These are phyloP conservation scores for Saturnispora bothae DNA, from an alignment of 805 yeast species.

Conservation along the genomic window DNA sequence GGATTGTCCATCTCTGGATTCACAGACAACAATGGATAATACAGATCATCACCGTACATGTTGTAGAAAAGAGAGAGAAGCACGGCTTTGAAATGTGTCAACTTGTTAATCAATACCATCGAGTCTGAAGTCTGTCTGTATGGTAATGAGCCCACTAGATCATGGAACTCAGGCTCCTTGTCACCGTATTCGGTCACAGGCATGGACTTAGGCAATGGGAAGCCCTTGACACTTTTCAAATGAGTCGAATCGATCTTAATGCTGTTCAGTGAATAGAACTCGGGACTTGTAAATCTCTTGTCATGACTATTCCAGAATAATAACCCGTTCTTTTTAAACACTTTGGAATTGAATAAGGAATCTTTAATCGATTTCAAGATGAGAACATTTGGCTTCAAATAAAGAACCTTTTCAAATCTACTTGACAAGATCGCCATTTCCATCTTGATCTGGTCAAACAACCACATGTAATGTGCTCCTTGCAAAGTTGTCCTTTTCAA, in stretches of 20 bases:
- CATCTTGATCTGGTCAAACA: slow-evolving; percentile 30
- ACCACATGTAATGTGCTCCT: slow-evolving; percentile 30
- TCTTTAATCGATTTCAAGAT: slow-evolving; percentile 31
- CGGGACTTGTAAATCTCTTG: slow-evolving; percentile 67
- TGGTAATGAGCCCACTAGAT: slow-evolving; percentile 36
- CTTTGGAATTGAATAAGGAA: slow-evolving; percentile 30
- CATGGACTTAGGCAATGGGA: slow-evolving; percentile 17
- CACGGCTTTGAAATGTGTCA: slow-evolving; percentile 36
- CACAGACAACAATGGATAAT: slow-evolving; percentile 27
- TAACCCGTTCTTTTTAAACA: slow-evolving; percentile 42
- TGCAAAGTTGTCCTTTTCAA: slow-evolving; percentile 10
- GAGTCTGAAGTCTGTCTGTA: slow-evolving; percentile 42
- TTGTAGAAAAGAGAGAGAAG: slow-evolving; percentile 41
- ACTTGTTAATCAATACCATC: slow-evolving; percentile 38
- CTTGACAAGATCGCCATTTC: slow-evolving; percentile 33
- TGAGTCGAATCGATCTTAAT: slow-evolving; percentile 19
- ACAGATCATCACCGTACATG: slow-evolving; percentile 33
- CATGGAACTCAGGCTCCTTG: slow-evolving; percentile 17
- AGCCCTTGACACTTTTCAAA: slow-evolving; percentile 23
- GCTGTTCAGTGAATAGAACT: slow-evolving; percentile 53
- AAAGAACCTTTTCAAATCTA: slow-evolving; percentile 35
- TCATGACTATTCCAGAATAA: slow-evolving; percentile 78
- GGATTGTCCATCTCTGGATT: slow-evolving; percentile 34
- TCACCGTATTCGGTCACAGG: slow-evolving; percentile 2
- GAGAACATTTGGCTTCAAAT: slow-evolving; percentile 36